Conservation (phyloP, 176 grass and related monocot genomes). For the Cymbopogon citratus region DNA sequence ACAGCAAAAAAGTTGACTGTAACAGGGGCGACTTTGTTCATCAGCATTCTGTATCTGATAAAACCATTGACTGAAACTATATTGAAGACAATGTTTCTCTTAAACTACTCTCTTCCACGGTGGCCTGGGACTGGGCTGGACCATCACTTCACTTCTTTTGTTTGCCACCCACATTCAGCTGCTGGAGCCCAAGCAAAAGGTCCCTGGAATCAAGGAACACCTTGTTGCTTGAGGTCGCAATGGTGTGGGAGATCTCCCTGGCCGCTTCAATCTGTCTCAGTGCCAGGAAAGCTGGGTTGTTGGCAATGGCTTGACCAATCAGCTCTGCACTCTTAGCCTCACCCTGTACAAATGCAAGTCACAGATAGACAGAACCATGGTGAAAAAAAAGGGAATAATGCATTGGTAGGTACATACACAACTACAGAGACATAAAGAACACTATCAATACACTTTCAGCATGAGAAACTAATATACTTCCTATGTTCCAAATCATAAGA, state of each 20-base stretch:
- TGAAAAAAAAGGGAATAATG: background rate
- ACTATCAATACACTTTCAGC: background rate
- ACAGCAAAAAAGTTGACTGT: background rate
- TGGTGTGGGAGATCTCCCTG: conserved; percentile 77
- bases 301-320: conserved; percentile 75
- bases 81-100: background rate
- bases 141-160: conserved; percentile 32
- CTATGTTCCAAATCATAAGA: too few species aligned
- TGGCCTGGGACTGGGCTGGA: background rate
- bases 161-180: conserved; percentile 38
- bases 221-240: conserved; percentile 64
- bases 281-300: conserved; percentile 76
- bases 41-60: background rate
- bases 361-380: background rate
- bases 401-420: background rate
- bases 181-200: conserved; percentile 74
- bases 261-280: conserved; percentile 84
- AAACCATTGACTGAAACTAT: background rate
- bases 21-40: background rate
- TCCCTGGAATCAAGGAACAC: conserved; percentile 75
- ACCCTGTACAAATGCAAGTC: conserved; percentile 44
- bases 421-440: background rate
- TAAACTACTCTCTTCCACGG: background rate
- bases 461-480: too few species aligned
- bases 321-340: conserved; percentile 93